Conservation (phyloP, 179 eudicot species). For the Actinidia polygama region DNA sequence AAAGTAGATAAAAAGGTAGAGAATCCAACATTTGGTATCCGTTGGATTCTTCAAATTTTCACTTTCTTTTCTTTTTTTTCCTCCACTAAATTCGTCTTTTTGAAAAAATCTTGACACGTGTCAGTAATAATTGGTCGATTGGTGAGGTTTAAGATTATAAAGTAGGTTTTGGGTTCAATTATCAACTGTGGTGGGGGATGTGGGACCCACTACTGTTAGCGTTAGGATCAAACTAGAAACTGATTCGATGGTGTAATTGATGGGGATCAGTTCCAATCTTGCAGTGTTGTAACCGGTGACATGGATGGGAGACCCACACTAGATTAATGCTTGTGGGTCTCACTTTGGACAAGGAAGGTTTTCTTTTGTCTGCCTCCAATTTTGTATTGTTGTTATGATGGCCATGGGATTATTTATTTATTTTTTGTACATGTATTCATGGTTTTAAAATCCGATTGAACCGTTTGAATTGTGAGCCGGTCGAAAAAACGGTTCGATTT, state of each 20-base stretch:
- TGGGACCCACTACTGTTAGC: constrained; percentile 1
- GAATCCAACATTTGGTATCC: too few relatives aligned
- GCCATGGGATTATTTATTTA: neutral
- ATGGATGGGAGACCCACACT: constrained; percentile 3
- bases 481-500: too few relatives aligned
- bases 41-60: too few relatives aligned
- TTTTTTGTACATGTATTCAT: neutral
- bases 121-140: neutral
- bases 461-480: too few relatives aligned
- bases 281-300: constrained; percentile 11
- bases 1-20: too few relatives aligned
- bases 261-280: constrained; percentile 3
- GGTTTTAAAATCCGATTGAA: neutral
- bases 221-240: constrained; percentile 16
- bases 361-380: too few relatives aligned
- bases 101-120: constrained; percentile 4
- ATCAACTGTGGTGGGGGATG: neutral
- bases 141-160: constrained; percentile 1
- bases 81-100: too few relatives aligned
- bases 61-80: too few relatives aligned
- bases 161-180: neutral
- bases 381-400: too few relatives aligned
- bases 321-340: constrained; percentile 12
- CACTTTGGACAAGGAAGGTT: neutral
- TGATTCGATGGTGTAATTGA: neutral